phyloP scores from a whole-genome alignment of 2,329 filamentous ascomycete species.

The Elsinoe ampelina region DNA sequence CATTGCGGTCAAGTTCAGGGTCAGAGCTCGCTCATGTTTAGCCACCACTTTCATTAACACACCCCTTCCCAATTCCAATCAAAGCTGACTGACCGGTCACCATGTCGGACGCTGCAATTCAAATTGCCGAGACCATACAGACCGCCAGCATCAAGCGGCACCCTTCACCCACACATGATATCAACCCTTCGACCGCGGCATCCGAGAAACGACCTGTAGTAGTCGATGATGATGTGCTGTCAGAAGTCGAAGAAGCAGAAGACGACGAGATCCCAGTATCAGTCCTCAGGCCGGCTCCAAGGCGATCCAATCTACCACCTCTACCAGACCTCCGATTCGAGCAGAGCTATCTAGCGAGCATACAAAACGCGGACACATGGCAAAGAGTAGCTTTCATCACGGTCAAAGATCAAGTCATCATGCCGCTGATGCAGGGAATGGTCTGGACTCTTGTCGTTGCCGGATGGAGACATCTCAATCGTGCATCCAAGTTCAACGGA shows the following conservation, averaged over 20 bases:
- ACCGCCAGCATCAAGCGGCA: conserved; percentile 64
- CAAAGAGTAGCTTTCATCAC: conserved; percentile 78
- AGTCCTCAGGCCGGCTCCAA: conserved; percentile 47
- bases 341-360: conserved; percentile 92
- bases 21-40: not conserved
- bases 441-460: conserved; percentile 77
- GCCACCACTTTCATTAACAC: not conserved
- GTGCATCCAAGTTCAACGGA: conserved; percentile 65
- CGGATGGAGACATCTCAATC: conserved; percentile 89
- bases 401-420: conserved; percentile 74
- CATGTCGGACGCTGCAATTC: conserved; percentile 26
- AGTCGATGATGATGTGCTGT: conserved; percentile 30
- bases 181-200: conserved; percentile 69
- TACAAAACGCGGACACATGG: conserved; percentile 69
- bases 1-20: not conserved
- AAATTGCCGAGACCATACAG: conserved; percentile 72
- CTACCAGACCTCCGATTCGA: conserved; percentile 84
- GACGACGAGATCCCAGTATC: conserved; percentile 63
- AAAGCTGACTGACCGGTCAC: not conserved
- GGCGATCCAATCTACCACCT: conserved; percentile 55
- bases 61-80: not conserved
- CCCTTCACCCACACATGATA: conserved; percentile 64
- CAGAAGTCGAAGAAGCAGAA: conserved; percentile 41
- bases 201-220: conserved; percentile 56
- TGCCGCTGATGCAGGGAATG: conserved; percentile 79